phyloP scores from a whole-genome alignment of 305 asterid species.

The Rubia peregrina region DNA sequence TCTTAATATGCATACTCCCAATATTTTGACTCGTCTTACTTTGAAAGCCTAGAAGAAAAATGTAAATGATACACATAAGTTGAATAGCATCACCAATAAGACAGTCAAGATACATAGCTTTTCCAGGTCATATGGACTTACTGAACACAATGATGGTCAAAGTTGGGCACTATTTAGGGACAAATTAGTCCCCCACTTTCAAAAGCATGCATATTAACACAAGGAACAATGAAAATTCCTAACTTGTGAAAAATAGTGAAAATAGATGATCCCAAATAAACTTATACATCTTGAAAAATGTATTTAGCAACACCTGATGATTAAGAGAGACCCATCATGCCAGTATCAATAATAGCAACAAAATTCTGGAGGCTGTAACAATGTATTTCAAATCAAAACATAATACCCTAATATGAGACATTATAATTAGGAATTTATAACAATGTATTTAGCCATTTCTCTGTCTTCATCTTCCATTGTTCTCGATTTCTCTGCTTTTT shows the following conservation, averaged over 20 bases:
- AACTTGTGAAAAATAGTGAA: neutral
- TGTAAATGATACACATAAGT: neutral
- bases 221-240: neutral
- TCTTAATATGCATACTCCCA: slow-evolving; percentile 56
- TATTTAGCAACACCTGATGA: neutral
- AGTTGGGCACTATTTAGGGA: neutral
- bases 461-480: no score
- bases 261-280: neutral
- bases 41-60: slow-evolving; percentile 44
- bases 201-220: neutral
- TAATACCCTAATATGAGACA: neutral
- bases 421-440: neutral
- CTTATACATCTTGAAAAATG: neutral
- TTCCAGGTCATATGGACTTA: neutral
- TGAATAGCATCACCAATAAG: neutral
- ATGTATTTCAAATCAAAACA: neutral
- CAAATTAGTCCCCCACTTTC: neutral
- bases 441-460: no score
- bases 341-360: neutral
- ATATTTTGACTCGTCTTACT: slow-evolving; percentile 76
- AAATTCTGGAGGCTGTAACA: neutral
- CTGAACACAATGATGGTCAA: neutral
- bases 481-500: no score
- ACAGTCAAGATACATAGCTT: neutral
- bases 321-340: neutral